A percentile compares a stretch with the other conserved stretches of the same genome.
Conservation (phyloP, 768 basidiomycete genomes). For the Sarcodon aspratus region DNA sequence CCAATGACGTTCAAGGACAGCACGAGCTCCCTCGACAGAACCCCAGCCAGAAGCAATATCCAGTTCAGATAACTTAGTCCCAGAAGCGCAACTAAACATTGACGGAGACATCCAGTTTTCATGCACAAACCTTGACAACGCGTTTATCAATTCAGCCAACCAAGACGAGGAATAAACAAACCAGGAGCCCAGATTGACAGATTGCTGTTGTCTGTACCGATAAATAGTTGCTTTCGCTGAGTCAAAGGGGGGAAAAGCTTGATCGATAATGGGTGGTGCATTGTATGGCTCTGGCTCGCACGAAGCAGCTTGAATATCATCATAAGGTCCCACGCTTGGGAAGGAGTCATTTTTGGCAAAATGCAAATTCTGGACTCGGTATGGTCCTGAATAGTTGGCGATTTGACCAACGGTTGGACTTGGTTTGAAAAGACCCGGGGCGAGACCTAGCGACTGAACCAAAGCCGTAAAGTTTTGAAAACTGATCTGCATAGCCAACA, state of each 20-base stretch:
- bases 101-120: conserved; percentile 71
- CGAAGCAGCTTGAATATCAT: not conserved
- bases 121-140: conserved; percentile 46
- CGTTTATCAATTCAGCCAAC: not conserved
- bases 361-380: conserved; percentile 2
- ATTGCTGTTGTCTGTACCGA: conserved; percentile 51
- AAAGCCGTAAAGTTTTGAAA: conserved; percentile 15
- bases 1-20: conserved; percentile 60
- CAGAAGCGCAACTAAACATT: conserved; percentile 46
- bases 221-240: conserved; percentile 35
- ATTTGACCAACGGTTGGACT: conserved; percentile 3
- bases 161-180: conserved; percentile 10
- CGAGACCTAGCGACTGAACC: conserved; percentile 20
- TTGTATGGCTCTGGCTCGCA: conserved; percentile 15
- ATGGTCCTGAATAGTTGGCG: conserved; percentile 1
- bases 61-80: conserved; percentile 38
- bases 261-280: conserved; percentile 13
- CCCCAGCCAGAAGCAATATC: conserved; percentile 62
- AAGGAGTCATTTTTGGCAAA: not conserved
- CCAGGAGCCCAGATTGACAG: conserved; percentile 60
- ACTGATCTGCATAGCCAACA: conserved; percentile 15
- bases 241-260: conserved; percentile 38
- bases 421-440: conserved; percentile 21
- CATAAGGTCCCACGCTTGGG: conserved; percentile 1
- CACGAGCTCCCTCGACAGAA: conserved; percentile 27